These are phyloP conservation scores for Cladobotryum protrusum DNA, from an alignment of 2,329 filamentous ascomycete species.

Conservation along the genomic window DNA sequence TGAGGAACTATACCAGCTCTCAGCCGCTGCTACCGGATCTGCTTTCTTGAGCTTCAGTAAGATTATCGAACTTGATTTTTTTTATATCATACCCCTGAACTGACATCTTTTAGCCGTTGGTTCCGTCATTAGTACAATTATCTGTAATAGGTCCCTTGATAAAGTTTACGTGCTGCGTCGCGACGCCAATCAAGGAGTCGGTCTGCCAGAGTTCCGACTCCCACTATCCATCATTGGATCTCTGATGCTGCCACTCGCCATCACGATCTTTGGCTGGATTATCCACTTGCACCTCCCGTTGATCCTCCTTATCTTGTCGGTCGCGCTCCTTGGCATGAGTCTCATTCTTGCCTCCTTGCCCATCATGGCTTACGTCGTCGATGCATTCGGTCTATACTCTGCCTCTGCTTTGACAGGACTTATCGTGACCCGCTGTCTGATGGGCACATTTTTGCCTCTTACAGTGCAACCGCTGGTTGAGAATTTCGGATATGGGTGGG, in stretches of 20 bases:
- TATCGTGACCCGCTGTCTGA: slow-evolving; percentile 49
- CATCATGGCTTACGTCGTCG: slow-evolving; percentile 49
- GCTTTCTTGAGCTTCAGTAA: slow-evolving; percentile 37
- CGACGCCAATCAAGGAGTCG: slow-evolving; percentile 31
- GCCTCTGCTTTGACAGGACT: slow-evolving; percentile 52
- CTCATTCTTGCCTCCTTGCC: slow-evolving; percentile 44
- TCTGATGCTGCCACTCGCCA: slow-evolving; percentile 38
- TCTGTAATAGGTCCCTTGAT: slow-evolving; percentile 48
- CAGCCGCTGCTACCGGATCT: slow-evolving; percentile 45
- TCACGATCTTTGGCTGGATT: slow-evolving; percentile 46
- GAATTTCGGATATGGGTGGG: slow-evolving; percentile 46
- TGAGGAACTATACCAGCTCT: slow-evolving; percentile 40
- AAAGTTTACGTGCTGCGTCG: slow-evolving; percentile 46
- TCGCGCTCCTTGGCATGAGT: slow-evolving; percentile 39
- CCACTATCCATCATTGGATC: slow-evolving; percentile 44
- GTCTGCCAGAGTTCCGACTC: slow-evolving; percentile 48
- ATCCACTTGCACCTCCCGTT: slow-evolving; percentile 38
- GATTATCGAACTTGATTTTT: neutral
- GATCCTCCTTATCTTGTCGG: slow-evolving; percentile 34
- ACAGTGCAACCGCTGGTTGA: slow-evolving; percentile 41
- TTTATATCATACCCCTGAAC: neutral
- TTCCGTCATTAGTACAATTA: slow-evolving; percentile 38
- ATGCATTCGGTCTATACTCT: slow-evolving; percentile 49
- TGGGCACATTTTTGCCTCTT: slow-evolving; percentile 52
- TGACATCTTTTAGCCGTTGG: slow-evolving; percentile 37